Percentiles rank a stretch among this genome's conserved stretches.
These are phyloP conservation scores for Moesziomyces antarcticus DNA, from an alignment of 1,284 basidiomycete species.

Conservation along the genomic window DNA sequence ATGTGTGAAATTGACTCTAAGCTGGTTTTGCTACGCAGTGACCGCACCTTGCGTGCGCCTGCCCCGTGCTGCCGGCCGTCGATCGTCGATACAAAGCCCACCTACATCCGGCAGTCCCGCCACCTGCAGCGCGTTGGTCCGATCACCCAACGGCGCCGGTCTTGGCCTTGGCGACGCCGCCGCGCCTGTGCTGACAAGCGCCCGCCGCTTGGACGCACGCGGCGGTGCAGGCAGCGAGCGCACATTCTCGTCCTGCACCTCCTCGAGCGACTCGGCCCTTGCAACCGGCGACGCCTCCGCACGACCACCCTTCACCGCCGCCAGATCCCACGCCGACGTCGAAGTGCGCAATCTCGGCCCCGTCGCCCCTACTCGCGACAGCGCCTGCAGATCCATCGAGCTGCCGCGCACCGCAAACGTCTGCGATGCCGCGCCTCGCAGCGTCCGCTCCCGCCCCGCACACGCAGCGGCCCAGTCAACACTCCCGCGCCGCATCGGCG, in stretches of 20 bases:
- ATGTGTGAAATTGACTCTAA: no score
- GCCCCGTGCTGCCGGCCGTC: no score
- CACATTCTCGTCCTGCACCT: background rate
- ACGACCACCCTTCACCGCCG: background rate
- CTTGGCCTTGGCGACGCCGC: no score
- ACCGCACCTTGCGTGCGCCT: no score
- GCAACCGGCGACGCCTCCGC: background rate
- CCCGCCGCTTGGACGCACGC: constrained; percentile 15
- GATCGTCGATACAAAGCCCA: no score
- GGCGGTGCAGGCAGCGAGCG: constrained; percentile 31
- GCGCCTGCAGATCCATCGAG: constrained; percentile 2
- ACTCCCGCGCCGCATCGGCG: constrained; percentile 8
- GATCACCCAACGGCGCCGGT: background rate
- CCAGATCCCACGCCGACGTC: constrained; percentile 17
- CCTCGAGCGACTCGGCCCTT: background rate
- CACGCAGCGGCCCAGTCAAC: constrained; percentile 11
- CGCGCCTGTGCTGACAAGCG: constrained; percentile 1
- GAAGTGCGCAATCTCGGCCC: constrained; percentile 8
- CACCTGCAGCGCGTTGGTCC: background rate
- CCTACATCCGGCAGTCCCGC: no score
- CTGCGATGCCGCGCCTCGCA: constrained; percentile 14
- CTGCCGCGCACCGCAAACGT: constrained; percentile 5
- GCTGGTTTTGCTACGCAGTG: no score
- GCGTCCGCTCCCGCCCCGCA: background rate
- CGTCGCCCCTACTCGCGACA: background rate